These are phyloP conservation scores for Hortaea sp. DNA, from an alignment of 2,329 filamentous ascomycete species.

Conservation along the genomic window DNA sequence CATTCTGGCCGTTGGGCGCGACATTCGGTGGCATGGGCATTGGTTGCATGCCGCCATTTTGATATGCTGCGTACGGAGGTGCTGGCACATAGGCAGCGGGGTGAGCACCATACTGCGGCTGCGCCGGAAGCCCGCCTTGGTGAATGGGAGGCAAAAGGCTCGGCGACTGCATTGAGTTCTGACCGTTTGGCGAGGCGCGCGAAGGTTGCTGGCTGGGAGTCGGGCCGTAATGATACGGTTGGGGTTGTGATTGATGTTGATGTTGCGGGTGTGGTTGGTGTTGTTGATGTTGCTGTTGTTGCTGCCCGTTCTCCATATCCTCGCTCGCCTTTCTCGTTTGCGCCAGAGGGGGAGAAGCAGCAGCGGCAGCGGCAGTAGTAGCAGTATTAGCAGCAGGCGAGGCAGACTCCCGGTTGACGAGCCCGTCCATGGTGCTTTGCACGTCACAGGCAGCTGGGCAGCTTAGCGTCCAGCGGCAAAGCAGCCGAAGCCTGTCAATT, in stretches of 20 bases:
- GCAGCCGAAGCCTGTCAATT: neutral
- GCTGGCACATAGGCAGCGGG: conserved; percentile 12
- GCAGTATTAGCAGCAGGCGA: neutral
- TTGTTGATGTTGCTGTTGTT: neutral
- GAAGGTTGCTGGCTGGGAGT: neutral
- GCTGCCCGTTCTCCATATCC: conserved; percentile 2
- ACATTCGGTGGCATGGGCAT: conserved; percentile 14
- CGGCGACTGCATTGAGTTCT: conserved; percentile 4
- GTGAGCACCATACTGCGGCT: conserved; percentile 15
- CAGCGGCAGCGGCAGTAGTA: neutral
- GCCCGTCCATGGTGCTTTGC: neutral
- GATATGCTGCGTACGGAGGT: conserved; percentile 14
- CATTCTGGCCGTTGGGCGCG: conserved; percentile 13
- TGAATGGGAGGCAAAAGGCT: conserved; percentile 13
- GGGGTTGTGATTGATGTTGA: conserved; percentile 1
- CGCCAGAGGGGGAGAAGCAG: neutral
- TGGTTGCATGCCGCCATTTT: conserved; percentile 13
- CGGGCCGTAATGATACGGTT: neutral
- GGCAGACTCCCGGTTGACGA: neutral
- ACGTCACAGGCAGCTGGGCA: neutral
- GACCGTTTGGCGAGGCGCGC: conserved; percentile 1
- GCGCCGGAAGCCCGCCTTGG: conserved; percentile 16
- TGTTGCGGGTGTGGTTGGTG: neutral
- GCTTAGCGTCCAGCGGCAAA: neutral
- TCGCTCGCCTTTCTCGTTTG: neutral